Conservation (phyloP, 805 yeast genomes). For the Teunomyces tritomae region DNA sequence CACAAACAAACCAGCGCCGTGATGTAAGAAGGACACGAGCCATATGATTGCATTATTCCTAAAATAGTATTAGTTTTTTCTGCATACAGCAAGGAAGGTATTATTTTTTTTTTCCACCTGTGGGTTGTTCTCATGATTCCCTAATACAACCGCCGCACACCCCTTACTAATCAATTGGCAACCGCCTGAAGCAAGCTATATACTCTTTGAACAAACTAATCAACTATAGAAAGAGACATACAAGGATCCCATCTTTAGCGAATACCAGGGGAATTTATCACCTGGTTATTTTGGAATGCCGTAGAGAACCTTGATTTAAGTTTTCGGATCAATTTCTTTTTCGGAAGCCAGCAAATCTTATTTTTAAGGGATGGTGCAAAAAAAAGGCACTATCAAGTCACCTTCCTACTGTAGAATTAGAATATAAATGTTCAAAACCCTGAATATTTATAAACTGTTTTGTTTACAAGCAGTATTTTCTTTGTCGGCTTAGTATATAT, state of each 20-base stretch:
- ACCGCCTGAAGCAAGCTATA: background rate
- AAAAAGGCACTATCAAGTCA: background rate
- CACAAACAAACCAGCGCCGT: slow-evolving; percentile 1
- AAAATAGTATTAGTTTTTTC: background rate
- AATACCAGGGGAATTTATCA: too few relatives aligned
- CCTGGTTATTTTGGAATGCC: background rate
- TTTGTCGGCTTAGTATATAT: background rate
- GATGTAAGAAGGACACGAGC: background rate
- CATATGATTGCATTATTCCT: background rate
- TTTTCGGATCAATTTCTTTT: slow-evolving; percentile 1
- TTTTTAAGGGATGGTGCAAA: slow-evolving; percentile 2
- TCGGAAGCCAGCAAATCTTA: slow-evolving; percentile 1
- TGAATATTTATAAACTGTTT: background rate
- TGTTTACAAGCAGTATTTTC: background rate
- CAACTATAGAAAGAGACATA: background rate
- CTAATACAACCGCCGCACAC: background rate
- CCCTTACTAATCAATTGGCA: background rate
- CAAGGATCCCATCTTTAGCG: background rate
- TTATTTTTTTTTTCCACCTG: background rate
- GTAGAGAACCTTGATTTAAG: background rate
- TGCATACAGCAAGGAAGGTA: background rate
- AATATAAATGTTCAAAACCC: slow-evolving; percentile 1
- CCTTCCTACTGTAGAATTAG: background rate
- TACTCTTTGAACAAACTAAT: background rate
- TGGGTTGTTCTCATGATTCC: background rate